These are phyloP conservation scores for Zoysia pacifica DNA, from an alignment of 176 grass and related monocot genomes.

Conservation along the genomic window DNA sequence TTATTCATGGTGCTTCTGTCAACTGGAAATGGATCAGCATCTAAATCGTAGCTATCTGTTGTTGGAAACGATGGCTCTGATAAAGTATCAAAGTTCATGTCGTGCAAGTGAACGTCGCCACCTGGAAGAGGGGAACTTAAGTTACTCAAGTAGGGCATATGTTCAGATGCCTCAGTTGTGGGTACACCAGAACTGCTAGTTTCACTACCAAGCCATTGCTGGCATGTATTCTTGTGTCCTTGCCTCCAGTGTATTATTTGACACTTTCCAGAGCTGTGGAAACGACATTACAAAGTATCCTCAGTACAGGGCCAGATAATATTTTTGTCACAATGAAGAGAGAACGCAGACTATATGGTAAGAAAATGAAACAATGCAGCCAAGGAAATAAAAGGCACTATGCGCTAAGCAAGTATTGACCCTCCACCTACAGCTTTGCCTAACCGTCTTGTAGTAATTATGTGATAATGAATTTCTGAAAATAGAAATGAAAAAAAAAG, in stretches of 20 bases:
- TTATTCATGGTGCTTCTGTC: conserved; percentile 55
- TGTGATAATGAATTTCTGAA: too few relatives aligned
- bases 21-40: conserved; percentile 30
- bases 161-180: conserved; percentile 51
- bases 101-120: conserved; percentile 53
- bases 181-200: conserved; percentile 40
- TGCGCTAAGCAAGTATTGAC: too few relatives aligned
- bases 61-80: conserved; percentile 55
- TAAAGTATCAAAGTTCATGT: conserved; percentile 58
- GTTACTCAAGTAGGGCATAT: conserved; percentile 70
- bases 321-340: conserved; percentile 9
- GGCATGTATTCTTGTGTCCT: conserved; percentile 88
- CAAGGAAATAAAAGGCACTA: too few relatives aligned
- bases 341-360: not conserved
- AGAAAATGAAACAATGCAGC: not conserved
- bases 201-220: conserved; percentile 58
- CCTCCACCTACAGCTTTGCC: too few relatives aligned
- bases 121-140: conserved; percentile 68
- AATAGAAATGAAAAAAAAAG: too few relatives aligned
- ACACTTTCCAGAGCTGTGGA: conserved; percentile 89
- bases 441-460: too few relatives aligned
- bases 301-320: not conserved
- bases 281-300: not conserved
- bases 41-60: conserved; percentile 48
- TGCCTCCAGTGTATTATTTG: conserved; percentile 99